Evolutionary conservation across 768 basidiomycete genomes (phyloP).

Genomic region (Floccularia luteovirens): DNA sequence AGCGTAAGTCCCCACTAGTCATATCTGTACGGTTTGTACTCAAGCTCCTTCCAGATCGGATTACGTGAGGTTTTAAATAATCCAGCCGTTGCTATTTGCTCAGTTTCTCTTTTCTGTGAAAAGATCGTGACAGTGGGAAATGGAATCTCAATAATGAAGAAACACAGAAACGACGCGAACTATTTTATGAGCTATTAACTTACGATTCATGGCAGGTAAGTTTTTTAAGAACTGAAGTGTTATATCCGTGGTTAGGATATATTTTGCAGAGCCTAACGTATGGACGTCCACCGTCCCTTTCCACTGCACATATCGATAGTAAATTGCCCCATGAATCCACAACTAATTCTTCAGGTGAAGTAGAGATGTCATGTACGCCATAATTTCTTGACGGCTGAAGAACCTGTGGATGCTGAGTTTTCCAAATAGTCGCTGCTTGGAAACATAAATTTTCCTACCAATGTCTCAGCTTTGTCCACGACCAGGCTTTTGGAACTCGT

Average conservation of each 20-base stretch:
- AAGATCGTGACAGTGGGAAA: constrained; percentile 62
- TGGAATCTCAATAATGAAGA: constrained; percentile 54
- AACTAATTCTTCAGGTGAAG: constrained; percentile 38
- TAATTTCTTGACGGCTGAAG: constrained; percentile 2
- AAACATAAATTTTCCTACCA: constrained; percentile 60
- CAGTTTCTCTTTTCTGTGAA: constrained; percentile 5
- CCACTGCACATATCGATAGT: constrained; percentile 46
- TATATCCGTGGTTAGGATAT: constrained; percentile 1
- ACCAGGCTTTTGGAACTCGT: constrained; percentile 60
- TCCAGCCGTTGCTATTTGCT: background rate
- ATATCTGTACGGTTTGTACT: constrained; percentile 5
- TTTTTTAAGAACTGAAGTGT: constrained; percentile 2
- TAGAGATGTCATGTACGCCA: constrained; percentile 51
- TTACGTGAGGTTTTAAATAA: constrained; percentile 42
- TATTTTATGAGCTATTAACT: constrained; percentile 60
- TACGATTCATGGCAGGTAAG: constrained; percentile 69
- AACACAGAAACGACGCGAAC: constrained; percentile 47
- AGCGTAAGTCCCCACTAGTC: constrained; percentile 36
- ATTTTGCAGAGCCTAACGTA: constrained; percentile 55
- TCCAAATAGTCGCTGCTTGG: constrained; percentile 49
- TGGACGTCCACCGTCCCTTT: constrained; percentile 63
- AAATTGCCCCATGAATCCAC: constrained; percentile 40
- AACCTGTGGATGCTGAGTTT: constrained; percentile 4
- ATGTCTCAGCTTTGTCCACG: constrained; percentile 57
- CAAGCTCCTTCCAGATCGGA: constrained; percentile 39